Conservation (phyloP, 2,329 filamentous ascomycete genomes). For the Colletotrichum orchidophilum region DNA sequence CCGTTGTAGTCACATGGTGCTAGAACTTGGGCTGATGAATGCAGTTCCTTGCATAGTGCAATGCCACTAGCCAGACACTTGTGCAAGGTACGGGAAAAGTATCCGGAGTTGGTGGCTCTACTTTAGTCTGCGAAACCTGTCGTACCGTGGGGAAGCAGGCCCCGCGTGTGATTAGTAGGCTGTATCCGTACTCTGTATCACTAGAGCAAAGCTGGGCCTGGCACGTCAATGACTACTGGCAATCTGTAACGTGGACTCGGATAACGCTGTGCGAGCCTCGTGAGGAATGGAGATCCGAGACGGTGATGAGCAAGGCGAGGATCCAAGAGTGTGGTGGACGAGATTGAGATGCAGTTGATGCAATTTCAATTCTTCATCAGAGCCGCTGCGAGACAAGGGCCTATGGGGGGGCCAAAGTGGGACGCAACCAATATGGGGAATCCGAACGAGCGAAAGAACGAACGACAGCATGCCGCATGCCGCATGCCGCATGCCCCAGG, state of each 20-base stretch:
- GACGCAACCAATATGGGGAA: background rate
- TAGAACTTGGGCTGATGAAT: background rate
- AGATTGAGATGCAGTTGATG: constrained; percentile 23
- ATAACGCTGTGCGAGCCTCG: background rate
- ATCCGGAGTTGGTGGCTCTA: background rate
- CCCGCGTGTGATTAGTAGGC: background rate
- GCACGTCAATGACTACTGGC: background rate
- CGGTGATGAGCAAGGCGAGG: constrained; percentile 4
- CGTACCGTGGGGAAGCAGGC: background rate
- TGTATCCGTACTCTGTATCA: background rate
- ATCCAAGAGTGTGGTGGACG: background rate
- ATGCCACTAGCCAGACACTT: background rate
- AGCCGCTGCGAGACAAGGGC: constrained; percentile 5
- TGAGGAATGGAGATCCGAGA: constrained; percentile 16
- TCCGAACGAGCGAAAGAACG: background rate
- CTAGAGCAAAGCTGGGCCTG: background rate
- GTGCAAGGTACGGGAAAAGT: background rate
- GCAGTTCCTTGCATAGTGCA: background rate
- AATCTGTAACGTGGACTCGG: background rate
- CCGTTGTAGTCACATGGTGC: background rate
- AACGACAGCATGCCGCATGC: background rate
- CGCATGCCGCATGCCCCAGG: background rate
- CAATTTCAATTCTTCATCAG: constrained; percentile 26
- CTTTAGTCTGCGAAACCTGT: constrained; percentile 6
- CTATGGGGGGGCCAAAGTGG: background rate